Evolutionary conservation across 345 rosid species (phyloP), one percentile per base, ranked within the genome.

Genomic region (Combretum micranthum): DNA sequence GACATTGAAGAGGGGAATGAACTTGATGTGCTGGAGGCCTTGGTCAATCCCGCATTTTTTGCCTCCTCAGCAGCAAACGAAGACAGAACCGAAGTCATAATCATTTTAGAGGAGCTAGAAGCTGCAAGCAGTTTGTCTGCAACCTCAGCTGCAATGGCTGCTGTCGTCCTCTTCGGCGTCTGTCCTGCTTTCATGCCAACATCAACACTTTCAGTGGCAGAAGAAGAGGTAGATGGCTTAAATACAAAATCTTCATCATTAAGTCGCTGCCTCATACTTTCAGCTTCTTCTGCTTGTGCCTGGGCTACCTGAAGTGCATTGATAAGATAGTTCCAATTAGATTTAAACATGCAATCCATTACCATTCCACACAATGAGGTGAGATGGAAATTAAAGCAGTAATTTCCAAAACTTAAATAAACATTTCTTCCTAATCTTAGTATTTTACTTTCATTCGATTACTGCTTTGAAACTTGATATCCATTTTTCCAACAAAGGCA

Each of bases 31-130:
- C 66, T 61, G 9, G 83, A 63, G 20, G 58, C 57, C 25, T 65
- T 65, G 0, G 73, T 66, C 23, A 88, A 70, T 47, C 75, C 75
- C 15, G 83, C 87, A 58, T 62, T 85, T 69, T 82, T 80, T 20
- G 97, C 96, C 64, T 87, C 90, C 78, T 89, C 85, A 9, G 97
- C 99, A 14, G 99, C 97, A 59, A 93, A 87, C 19, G 97, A 70
- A 15, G 96, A 93, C 25, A 93, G 80, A 59, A 87, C 92, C 22
- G 95, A 85, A 25, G 80, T 95, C 99, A 87, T 89, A 53, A 93
- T 93, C 82, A 93, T 62, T 51, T 87, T 94, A 32, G 99, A 89
- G 42, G 96, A 89, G 72, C 81, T 83, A 2, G 97, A 93, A 37
- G 99, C 87, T 25, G 95, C 67, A 50, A 86, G 39, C 39, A 32